Conservation (phyloP, 2,329 filamentous ascomycete species). For the Fusarium miscanthi region DNA sequence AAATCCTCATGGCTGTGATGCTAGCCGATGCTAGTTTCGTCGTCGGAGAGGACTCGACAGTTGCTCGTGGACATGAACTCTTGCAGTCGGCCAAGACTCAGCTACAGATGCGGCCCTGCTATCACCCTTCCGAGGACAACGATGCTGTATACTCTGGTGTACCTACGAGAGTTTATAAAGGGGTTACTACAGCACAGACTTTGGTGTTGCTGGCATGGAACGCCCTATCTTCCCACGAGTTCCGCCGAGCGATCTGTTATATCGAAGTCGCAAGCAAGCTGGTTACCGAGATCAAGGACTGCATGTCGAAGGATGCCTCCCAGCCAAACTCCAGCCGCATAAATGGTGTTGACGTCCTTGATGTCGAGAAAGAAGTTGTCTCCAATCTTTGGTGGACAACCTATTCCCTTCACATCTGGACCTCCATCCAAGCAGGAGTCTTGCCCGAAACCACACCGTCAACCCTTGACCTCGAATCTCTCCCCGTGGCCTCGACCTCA, state of each 20-base stretch:
- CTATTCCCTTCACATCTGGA: conserved; percentile 53
- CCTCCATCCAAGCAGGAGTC: conserved; percentile 50
- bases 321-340: conserved; percentile 51
- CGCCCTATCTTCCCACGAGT: conserved; percentile 47
- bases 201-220: conserved; percentile 54
- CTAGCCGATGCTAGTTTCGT: conserved; percentile 54
- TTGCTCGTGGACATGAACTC: conserved; percentile 47
- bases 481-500: conserved; percentile 46
- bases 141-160: conserved; percentile 42
- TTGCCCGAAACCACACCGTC: conserved; percentile 42
- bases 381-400: conserved; percentile 55
- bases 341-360: conserved; percentile 55
- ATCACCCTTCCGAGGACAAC: conserved; percentile 32
- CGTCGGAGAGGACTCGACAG: conserved; percentile 45
- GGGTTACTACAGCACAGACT: conserved; percentile 49
- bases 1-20: conserved; percentile 53
- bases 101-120: conserved; percentile 46
- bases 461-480: conserved; percentile 43
- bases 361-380: conserved; percentile 54
- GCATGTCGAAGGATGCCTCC: conserved; percentile 43
- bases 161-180: conserved; percentile 49
- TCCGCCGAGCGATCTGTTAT: conserved; percentile 51
- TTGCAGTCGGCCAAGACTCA: conserved; percentile 51
- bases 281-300: conserved; percentile 48
- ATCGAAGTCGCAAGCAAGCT: conserved; percentile 49